Conservation (phyloP, 2,329 filamentous ascomycete genomes). For the Aspergillus arachidicola region DNA sequence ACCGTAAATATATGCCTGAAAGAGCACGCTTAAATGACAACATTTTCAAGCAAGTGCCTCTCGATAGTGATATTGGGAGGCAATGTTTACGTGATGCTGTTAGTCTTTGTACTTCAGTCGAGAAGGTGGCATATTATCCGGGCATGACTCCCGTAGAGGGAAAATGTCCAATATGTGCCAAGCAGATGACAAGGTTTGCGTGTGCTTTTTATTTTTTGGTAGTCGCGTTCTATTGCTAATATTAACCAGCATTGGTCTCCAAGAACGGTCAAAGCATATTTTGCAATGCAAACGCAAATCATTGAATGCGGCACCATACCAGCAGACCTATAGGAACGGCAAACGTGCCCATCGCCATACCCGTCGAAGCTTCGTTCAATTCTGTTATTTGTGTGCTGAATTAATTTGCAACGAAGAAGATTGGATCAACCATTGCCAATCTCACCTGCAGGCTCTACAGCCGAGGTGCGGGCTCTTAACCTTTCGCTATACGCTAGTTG, state of each 20-base stretch:
- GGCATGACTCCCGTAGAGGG: not conserved
- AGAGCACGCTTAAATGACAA: conserved; percentile 12
- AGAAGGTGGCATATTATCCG: conserved; percentile 20
- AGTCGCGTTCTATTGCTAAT: not conserved
- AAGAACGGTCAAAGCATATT: conserved; percentile 12
- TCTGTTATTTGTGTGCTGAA: conserved; percentile 17
- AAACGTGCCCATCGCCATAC: conserved; percentile 12
- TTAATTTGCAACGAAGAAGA: conserved; percentile 4
- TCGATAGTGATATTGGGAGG: conserved; percentile 22
- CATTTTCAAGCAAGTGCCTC: conserved; percentile 17
- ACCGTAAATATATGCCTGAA: conserved; percentile 23
- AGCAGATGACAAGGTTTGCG: conserved; percentile 9
- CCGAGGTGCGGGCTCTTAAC: conserved; percentile 14
- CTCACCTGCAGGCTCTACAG: conserved; percentile 8
- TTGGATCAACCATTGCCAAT: conserved; percentile 8
- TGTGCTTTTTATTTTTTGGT: not conserved
- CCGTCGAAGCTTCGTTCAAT: conserved; percentile 8
- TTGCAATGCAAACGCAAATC: conserved; percentile 10
- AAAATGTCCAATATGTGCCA: conserved; percentile 4
- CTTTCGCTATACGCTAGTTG: conserved; percentile 17
- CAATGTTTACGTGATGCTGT: conserved; percentile 24
- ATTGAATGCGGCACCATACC: conserved; percentile 14
- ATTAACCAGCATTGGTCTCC: not conserved
- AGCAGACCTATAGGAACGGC: conserved; percentile 15
- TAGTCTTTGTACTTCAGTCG: conserved; percentile 18